Conservation (phyloP, 495 filamentous ascomycete genomes). For the Xylaria bambusicola region DNA sequence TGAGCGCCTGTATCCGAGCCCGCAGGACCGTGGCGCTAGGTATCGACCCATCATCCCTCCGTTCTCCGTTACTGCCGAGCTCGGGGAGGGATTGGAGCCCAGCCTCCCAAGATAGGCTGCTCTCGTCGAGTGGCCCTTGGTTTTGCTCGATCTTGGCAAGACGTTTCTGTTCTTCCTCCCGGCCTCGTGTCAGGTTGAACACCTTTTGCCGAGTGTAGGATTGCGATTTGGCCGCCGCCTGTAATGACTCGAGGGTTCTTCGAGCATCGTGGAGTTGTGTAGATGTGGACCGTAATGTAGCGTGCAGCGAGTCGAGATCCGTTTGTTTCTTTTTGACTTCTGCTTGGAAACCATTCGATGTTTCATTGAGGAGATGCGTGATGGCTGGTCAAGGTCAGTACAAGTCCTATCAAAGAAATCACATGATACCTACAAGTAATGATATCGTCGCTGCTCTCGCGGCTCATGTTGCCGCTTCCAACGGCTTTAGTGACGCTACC, state of each 20-base stretch:
- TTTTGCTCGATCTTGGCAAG: slow-evolving; percentile 41
- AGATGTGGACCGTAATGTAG: slow-evolving; percentile 76
- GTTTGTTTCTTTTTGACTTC: slow-evolving; percentile 80
- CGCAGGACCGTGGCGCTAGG: slow-evolving; percentile 43
- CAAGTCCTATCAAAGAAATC: not conserved
- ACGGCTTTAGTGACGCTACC: slow-evolving; percentile 31
- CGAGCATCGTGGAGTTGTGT: slow-evolving; percentile 74
- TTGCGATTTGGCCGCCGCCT: slow-evolving; percentile 53
- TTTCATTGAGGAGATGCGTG: slow-evolving; percentile 69
- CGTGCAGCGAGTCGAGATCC: slow-evolving; percentile 73
- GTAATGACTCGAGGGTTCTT: slow-evolving; percentile 65
- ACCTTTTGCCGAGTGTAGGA: slow-evolving; percentile 47
- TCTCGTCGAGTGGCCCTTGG: slow-evolving; percentile 38
- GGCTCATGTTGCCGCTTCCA: slow-evolving; percentile 48
- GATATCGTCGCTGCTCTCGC: slow-evolving; percentile 67
- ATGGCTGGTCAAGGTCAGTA: slow-evolving; percentile 55
- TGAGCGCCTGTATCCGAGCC: slow-evolving; percentile 48
- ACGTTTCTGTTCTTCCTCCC: slow-evolving; percentile 50
- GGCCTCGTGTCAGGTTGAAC: slow-evolving; percentile 49
- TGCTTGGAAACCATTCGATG: slow-evolving; percentile 71
- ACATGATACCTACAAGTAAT: slow-evolving; percentile 59
- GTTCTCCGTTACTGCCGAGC: slow-evolving; percentile 9
- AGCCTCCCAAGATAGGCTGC: slow-evolving; percentile 39
- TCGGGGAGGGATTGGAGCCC: slow-evolving; percentile 28
- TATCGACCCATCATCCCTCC: slow-evolving; percentile 26